Conservation (phyloP, 192 early-diverging fungal genomes). For the Phlyctochytrium planicorne region DNA sequence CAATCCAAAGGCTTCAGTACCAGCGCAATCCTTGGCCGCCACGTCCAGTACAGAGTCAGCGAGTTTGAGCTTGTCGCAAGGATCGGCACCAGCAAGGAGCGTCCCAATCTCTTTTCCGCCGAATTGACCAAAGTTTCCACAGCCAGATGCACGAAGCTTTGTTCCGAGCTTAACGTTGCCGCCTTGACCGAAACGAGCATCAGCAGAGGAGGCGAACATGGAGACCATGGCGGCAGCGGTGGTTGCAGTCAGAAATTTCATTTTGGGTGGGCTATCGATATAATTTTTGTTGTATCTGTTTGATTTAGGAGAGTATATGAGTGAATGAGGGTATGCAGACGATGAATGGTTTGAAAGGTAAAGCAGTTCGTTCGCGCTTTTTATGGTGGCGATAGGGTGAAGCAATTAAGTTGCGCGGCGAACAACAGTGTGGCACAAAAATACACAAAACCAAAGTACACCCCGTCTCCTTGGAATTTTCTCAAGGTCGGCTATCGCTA, state of each 20-base stretch:
- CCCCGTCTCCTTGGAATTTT: too few species aligned
- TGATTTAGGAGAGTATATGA: too few species aligned
- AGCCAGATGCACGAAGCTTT: constrained; percentile 15
- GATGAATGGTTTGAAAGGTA: too few species aligned
- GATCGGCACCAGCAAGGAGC: constrained; percentile 38
- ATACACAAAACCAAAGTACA: too few species aligned
- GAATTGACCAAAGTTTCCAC: constrained; percentile 23
- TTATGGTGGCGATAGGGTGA: too few species aligned
- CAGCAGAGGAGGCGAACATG: neutral
- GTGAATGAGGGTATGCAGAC: too few species aligned
- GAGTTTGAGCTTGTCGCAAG: constrained; percentile 33
- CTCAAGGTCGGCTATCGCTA: too few species aligned
- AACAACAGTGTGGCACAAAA: too few species aligned
- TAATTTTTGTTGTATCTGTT: too few species aligned
- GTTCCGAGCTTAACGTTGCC: constrained; percentile 2
- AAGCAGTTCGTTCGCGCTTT: too few species aligned
- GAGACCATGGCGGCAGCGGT: neutral
- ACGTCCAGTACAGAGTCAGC: constrained; percentile 27
- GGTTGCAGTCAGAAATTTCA: neutral
- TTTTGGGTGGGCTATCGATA: too few species aligned
- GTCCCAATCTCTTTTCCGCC: constrained; percentile 19
- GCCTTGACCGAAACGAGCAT: constrained; percentile 18
- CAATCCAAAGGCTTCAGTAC: neutral
- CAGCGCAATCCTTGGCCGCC: constrained; percentile 8
- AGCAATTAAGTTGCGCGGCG: too few species aligned